phyloP scores from a whole-genome alignment of 495 filamentous ascomycete species.

The Aspergillus nidulans region DNA sequence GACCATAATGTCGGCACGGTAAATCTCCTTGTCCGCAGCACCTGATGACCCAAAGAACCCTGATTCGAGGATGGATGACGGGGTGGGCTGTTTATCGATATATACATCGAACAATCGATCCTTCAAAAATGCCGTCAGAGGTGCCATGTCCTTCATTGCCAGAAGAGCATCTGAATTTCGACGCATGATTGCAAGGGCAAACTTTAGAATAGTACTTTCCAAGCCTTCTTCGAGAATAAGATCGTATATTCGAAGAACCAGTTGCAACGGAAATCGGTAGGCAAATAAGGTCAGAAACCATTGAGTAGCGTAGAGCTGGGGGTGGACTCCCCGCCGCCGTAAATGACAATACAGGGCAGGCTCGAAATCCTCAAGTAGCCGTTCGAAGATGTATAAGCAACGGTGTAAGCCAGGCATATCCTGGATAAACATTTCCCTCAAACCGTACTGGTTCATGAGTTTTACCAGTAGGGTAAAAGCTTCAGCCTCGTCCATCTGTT shows the following conservation, averaged over 20 bases:
- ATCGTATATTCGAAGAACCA: constrained; percentile 95
- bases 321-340: constrained; percentile 77
- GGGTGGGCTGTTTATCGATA: constrained; percentile 85
- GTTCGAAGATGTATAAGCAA: constrained; percentile 91
- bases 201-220: constrained; percentile 83
- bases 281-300: constrained; percentile 99
- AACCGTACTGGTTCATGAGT: constrained; percentile 93
- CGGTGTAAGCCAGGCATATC: constrained; percentile 97
- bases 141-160: constrained; percentile 82
- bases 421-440: constrained; percentile 88
- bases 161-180: constrained; percentile 81
- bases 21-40: constrained; percentile 88
- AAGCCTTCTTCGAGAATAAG: constrained; percentile 93
- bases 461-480: constrained; percentile 90
- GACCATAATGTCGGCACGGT: constrained; percentile 88
- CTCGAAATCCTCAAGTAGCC: constrained; percentile 89
- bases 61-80: constrained; percentile 84
- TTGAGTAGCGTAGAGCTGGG: constrained; percentile 93
- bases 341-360: constrained; percentile 95
- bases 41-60: constrained; percentile 95
- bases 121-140: constrained; percentile 83
- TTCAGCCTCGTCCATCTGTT: constrained; percentile 92
- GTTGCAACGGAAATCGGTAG: constrained; percentile 93
- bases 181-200: constrained; percentile 91
- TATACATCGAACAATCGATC: constrained; percentile 95